These are phyloP conservation scores for Spizellomyces sp. DNA, from an alignment of 192 early-diverging fungal genomes.

Conservation along the genomic window DNA sequence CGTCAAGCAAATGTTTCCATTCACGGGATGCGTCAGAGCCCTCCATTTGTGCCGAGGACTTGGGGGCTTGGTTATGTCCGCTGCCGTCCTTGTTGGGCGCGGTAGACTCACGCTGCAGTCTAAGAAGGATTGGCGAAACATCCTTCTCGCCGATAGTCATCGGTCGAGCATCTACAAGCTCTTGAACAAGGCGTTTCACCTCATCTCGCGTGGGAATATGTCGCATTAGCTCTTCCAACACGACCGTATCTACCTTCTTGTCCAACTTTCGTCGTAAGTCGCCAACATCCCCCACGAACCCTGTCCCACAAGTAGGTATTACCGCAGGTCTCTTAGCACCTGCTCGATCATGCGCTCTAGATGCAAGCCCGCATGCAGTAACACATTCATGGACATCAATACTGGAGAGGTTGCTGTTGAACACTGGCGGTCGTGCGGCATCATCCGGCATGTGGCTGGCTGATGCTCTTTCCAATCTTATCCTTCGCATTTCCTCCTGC, in stretches of 20 bases:
- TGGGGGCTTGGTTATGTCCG: not conserved
- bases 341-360: too few relatives aligned
- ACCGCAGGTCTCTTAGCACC: too few relatives aligned
- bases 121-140: not conserved
- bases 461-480: too few relatives aligned
- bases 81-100: not conserved
- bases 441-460: too few relatives aligned
- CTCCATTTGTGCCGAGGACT: not conserved
- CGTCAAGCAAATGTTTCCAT: not conserved
- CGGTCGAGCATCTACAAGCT: not conserved
- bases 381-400: not conserved
- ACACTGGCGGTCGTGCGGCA: too few relatives aligned
- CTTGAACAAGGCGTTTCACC: constrained; percentile 20
- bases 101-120: constrained; percentile 4
- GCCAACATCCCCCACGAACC: not conserved
- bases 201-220: constrained; percentile 56
- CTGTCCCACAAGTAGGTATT: too few relatives aligned
- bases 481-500: too few relatives aligned
- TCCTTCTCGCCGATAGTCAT: not conserved
- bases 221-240: constrained; percentile 48
- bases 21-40: not conserved
- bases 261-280: constrained; percentile 22
- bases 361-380: too few relatives aligned
- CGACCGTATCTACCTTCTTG: constrained; percentile 46
- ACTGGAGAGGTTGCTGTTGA: not conserved